These are phyloP conservation scores for Boletus subparvulus DNA, from an alignment of 768 basidiomycete genomes.

Conservation along the genomic window DNA sequence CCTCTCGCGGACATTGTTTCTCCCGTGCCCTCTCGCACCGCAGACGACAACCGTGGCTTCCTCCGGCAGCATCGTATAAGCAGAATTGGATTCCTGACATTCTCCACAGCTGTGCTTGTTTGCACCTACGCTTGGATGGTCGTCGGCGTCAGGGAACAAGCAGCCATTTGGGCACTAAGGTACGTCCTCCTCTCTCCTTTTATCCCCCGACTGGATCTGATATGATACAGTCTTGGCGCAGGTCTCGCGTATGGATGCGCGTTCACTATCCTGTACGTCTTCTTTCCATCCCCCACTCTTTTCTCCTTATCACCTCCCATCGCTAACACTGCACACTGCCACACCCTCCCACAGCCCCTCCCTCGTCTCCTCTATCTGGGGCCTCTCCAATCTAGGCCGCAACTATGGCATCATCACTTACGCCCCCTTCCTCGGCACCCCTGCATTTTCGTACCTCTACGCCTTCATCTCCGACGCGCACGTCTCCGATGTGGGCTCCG, in stretches of 20 bases:
- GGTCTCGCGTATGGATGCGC: slow-evolving; percentile 69
- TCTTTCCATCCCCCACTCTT: neutral
- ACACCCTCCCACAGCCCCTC: slow-evolving; percentile 44
- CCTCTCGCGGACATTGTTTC: slow-evolving; percentile 72
- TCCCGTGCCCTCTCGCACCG: slow-evolving; percentile 49
- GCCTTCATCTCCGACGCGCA: slow-evolving; percentile 63
- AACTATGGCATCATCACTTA: slow-evolving; percentile 78
- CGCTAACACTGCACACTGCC: neutral
- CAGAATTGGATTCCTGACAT: slow-evolving; percentile 58
- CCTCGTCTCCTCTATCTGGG: slow-evolving; percentile 72
- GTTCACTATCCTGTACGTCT: slow-evolving; percentile 69
- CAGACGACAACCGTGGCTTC: slow-evolving; percentile 29
- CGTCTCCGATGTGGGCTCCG: slow-evolving; percentile 33
- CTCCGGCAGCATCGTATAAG: slow-evolving; percentile 55
- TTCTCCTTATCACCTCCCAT: neutral
- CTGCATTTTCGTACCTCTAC: slow-evolving; percentile 76
- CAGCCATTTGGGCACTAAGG: slow-evolving; percentile 71
- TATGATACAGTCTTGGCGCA: slow-evolving; percentile 50
- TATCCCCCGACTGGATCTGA: neutral
- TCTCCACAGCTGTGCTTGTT: slow-evolving; percentile 47
- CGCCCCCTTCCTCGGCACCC: slow-evolving; percentile 73
- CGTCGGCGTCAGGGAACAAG: slow-evolving; percentile 45
- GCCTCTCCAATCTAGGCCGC: slow-evolving; percentile 62
- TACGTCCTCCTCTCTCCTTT: slow-evolving; percentile 25
- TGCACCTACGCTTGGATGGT: slow-evolving; percentile 58